phyloP scores from a whole-genome alignment of 202 grass and related monocot species.

The Schoenoplectus triqueter region DNA sequence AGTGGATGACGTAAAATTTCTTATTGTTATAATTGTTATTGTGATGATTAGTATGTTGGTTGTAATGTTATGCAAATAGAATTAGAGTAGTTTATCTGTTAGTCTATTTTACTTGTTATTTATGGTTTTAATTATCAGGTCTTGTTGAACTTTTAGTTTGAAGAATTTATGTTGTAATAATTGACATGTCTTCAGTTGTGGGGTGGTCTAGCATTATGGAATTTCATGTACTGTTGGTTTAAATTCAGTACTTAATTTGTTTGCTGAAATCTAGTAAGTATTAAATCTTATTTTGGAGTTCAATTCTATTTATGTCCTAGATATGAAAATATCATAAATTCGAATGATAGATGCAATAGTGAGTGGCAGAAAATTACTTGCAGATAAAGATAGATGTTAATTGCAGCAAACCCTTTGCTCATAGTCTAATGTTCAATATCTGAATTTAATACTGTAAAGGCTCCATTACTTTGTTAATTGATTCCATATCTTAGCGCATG shows the following conservation, averaged over 20 bases:
- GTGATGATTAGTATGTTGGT: no score
- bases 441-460: no score
- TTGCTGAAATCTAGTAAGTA: not conserved
- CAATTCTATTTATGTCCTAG: not conserved
- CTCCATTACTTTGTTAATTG: not conserved
- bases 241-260: not conserved
- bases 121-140: not conserved
- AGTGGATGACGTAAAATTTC: no score
- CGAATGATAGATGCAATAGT: not conserved
- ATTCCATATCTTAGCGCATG: not conserved
- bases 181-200: not conserved
- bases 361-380: not conserved
- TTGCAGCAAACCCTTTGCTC: no score
- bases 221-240: not conserved
- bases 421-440: no score
- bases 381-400: no score
- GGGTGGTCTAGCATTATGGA: not conserved
- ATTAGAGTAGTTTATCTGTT: not conserved
- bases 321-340: not conserved
- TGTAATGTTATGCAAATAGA: no score
- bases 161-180: not conserved
- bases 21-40: no score
- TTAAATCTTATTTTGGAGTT: not conserved
- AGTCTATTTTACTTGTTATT: not conserved
- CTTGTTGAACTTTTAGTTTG: not conserved